Conservation (phyloP, 805 yeast genomes). For the Wickerhamiella australiensis region DNA sequence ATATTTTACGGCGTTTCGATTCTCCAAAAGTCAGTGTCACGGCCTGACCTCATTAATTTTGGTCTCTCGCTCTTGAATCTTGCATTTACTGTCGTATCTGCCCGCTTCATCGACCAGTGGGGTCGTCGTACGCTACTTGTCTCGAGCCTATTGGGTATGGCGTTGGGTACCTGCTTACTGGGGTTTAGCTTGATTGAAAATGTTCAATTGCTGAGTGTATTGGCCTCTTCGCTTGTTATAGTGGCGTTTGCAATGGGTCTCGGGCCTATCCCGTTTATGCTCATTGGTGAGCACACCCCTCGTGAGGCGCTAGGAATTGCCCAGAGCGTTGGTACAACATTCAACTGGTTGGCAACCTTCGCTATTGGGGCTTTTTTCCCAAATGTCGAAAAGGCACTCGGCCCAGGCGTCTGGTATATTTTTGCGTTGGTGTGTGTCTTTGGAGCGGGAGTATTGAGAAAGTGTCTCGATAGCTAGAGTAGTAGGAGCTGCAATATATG, state of each 20-base stretch:
- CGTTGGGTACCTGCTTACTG: slow-evolving; percentile 47
- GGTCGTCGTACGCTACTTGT: slow-evolving; percentile 68
- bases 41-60: slow-evolving; percentile 62
- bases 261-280: slow-evolving; percentile 90
- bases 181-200: slow-evolving; percentile 49
- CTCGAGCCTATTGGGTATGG: slow-evolving; percentile 59
- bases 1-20: slow-evolving; percentile 88
- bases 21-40: slow-evolving; percentile 58
- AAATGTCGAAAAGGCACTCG: slow-evolving; percentile 46
- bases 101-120: slow-evolving; percentile 57
- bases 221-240: slow-evolving; percentile 61
- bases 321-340: slow-evolving; percentile 82
- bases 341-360: slow-evolving; percentile 88
- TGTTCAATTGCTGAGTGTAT: slow-evolving; percentile 40
- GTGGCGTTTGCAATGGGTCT: slow-evolving; percentile 81
- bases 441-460: slow-evolving; percentile 30
- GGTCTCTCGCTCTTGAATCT: slow-evolving; percentile 64
- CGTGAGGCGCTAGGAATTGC: slow-evolving; percentile 69
- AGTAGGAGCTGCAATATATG: too few species aligned
- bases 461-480: not conserved
- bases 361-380: slow-evolving; percentile 68
- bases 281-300: slow-evolving; percentile 83
- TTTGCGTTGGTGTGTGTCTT: slow-evolving; percentile 41
- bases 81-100: slow-evolving; percentile 58
- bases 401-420: slow-evolving; percentile 65